Base-by-base conservation (phyloP, 2,329 filamentous ascomycete genomes). In the Cladosporium sp. region DNA sequence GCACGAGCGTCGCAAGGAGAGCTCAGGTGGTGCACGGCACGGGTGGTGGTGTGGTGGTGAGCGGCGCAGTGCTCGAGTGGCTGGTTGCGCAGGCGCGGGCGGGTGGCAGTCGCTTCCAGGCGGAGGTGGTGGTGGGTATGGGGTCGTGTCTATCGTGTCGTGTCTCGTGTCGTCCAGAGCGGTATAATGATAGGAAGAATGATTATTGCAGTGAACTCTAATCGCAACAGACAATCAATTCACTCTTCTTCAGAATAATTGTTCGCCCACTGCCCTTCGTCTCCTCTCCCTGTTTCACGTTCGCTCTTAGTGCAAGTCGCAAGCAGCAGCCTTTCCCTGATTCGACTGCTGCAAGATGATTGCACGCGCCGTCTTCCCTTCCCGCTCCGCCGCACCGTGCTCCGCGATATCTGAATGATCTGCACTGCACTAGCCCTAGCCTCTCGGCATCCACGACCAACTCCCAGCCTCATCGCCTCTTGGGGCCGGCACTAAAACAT, bases 1-100 rank as follows among this genome's bases (percentile, higher is more conserved):
- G 59, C 48, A 62, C 59, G 59, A 62, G 59, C 59, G 59, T 62
- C 46, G 59, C 48, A 62, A 25, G 59, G 59, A 62, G 59, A 30
- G 21, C 58, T n/a, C 5, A 8, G 36, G 43, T 21, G 32, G 28
- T n/a, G 58, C 58, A 61, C 58, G 58, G 58, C 46, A 30, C 25
- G 39, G 21, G 57, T 39, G 56, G 36, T 28, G 36, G 36, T 43
- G 16, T 21, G 39, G 39, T 8, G 36, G 36, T 43, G 36, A n/a
- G 39, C n/a, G 3, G n/a, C 14, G 36, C 25, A 34, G 36, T 39
- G 36, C 16, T 14, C n/a, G 36, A 51, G 59, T 62, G 59, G 59
- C 59, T 62, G 59, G 59, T 62, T 32, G 51, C 46, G 58, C 34
- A 26, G 39, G 18, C 28, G 58, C 34, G 32, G 53, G 18, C 2